Evolutionary conservation across 768 basidiomycete species (phyloP).

Genomic region (Agrocybe praecox): DNA sequence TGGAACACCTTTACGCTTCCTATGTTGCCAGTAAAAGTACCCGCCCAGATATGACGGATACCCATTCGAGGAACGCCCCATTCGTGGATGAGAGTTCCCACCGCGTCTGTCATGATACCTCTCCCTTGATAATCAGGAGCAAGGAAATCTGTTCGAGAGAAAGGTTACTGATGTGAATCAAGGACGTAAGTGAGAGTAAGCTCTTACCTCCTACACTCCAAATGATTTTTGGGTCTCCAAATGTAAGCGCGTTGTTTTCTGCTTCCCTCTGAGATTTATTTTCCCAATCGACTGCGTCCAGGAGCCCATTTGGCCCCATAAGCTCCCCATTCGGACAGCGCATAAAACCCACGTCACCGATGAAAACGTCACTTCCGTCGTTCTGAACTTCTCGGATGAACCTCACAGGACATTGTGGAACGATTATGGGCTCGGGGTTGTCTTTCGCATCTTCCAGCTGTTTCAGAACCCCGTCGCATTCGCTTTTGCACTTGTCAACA

Average conservation of each 20-base stretch:
- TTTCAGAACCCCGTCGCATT: background rate
- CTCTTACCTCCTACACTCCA: constrained; percentile 63
- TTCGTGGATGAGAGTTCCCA: constrained; percentile 48
- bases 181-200: background rate
- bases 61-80: constrained; percentile 70
- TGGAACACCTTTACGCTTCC: constrained; percentile 64
- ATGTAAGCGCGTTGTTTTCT: constrained; percentile 39
- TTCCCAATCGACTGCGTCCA: constrained; percentile 29
- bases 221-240: constrained; percentile 55
- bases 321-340: constrained; percentile 23
- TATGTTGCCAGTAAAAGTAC: constrained; percentile 50
- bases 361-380: constrained; percentile 53
- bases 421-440: background rate
- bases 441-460: background rate
- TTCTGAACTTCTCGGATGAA: constrained; percentile 54
- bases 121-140: constrained; percentile 23
- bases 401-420: constrained; percentile 15
- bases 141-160: constrained; percentile 20
- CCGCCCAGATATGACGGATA: constrained; percentile 41
- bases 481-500: background rate
- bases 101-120: constrained; percentile 63
- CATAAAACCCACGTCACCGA: constrained; percentile 48
- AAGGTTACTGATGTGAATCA: background rate
- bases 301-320: constrained; percentile 1
- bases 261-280: constrained; percentile 34